A percentile compares a stretch with the other conserved stretches of the same genome.
These are phyloP conservation scores for Pseudogymnoascus sp. DNA, from an alignment of 2,329 filamentous ascomycete species.

Conservation along the genomic window DNA sequence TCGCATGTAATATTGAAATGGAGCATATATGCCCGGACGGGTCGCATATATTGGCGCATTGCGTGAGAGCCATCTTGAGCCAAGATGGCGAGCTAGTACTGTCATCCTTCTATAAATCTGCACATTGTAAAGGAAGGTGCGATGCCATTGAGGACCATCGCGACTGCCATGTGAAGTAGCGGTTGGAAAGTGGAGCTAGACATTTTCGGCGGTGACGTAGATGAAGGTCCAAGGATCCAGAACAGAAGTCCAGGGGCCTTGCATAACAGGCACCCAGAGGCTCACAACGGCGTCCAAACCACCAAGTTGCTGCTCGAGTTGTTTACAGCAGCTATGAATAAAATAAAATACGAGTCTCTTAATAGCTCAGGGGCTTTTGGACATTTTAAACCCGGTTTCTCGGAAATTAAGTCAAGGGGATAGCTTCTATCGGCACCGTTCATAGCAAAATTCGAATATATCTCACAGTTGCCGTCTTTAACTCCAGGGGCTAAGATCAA, in stretches of 20 bases:
- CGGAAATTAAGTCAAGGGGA: background rate
- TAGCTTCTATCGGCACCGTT: background rate
- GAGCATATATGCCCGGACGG: background rate
- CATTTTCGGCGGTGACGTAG: constrained; percentile 7
- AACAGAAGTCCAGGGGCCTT: background rate
- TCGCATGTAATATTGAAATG: background rate
- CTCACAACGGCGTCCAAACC: background rate
- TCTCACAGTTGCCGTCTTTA: background rate
- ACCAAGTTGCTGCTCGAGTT: background rate
- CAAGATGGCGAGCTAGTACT: background rate
- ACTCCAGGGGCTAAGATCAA: background rate
- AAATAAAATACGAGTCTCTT: background rate
- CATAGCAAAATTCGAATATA: background rate
- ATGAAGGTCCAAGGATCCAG: constrained; percentile 1
- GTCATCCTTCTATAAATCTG: constrained; percentile 8
- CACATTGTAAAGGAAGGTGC: background rate
- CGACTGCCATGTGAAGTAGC: background rate
- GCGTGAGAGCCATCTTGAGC: background rate
- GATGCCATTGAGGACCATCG: background rate
- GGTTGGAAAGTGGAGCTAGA: constrained; percentile 4
- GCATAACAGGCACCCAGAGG: background rate
- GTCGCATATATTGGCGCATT: background rate
- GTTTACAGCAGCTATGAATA: background rate
- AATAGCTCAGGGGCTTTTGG: too few relatives aligned
- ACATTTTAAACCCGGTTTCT: background rate